Evolutionary conservation across 441 rosid genomes (phyloP), one percentile per base, ranked within the genome.

Genomic region (Erodium moschatum): DNA sequence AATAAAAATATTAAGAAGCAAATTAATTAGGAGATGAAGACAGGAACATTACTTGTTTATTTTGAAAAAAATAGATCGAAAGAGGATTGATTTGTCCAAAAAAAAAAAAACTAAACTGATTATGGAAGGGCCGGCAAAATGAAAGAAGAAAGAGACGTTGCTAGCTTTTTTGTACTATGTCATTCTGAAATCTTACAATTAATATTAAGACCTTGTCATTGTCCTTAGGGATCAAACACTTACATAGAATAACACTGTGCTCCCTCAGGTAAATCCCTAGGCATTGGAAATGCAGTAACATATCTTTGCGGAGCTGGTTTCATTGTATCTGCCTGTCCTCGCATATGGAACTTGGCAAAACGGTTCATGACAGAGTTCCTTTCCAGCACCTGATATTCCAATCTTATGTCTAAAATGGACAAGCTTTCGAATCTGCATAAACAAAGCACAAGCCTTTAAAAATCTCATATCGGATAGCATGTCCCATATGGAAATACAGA

Each of bases 291-390:
- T 50, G 86, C 89, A 67, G 81, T 73, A 68, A 89, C 85, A 75
- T 87, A 85, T 81, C 95, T 81, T 75, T 85, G 96, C 56, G 82
- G 85, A 63, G 62, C 74, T 75, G 78, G 76, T 81, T 67, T 86
- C 62, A 72, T 80, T 52, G 72, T 69, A n/a, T 80, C 88, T 18
- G 70, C 77, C 24, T 71, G 82, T 67, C 86, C 81, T 73, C 82
- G 79, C 12, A 81, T 81, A 75, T 91, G 92, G 72, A 89, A 93
- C 81, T 77, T 87, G n/a, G 97, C 97, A 77, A 90, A 93, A 16
- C 95, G 96, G 80, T 89, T 90, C 70, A 90, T 86, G 62, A 90
- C 90, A 13, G 87, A 78, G 71, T 82, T 83, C 77, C 75, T 93
- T 81, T 89, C 98, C 67, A 90, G 78, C 56, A 90, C 97, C 73